Evolutionary conservation across 306 rosid species (phyloP), one percentile per base, ranked within the genome.

Genomic region (Geum urbanum): DNA sequence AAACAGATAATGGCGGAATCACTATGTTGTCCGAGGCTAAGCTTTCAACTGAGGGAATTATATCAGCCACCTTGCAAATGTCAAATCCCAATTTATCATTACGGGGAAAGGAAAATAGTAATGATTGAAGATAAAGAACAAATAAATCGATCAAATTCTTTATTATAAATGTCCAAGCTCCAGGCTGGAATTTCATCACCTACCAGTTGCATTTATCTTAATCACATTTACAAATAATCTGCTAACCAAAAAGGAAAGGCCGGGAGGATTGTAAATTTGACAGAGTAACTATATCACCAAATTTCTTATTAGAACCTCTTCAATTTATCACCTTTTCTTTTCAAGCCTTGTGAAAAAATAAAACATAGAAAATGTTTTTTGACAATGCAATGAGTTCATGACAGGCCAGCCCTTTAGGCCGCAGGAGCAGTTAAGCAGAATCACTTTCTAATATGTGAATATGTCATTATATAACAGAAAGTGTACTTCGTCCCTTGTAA

Each of bases 41-140:
- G 79, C 87, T 72, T 84, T 95, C 99, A 71, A 87, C 86, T 0
- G 91, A 67, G 20, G 99, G 97, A 68, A 83, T 77, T 76, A 66
- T 51, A 74, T 95, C 97, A 46, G 86, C 74, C 66, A 67, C 87
- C 99, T 95, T 80, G 40, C 39, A 67, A 65, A 52, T 69, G 49
- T 37, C 46, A 63, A 71, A 66, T 50, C 45, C 63, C 45, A 71
- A 56, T 18, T 72, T 51, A 70, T 82, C 67, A 82, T 24, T 72
- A 27, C 32, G 61, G 57, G 72, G 61, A 45, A 60, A 46, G 45
- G 37, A 55, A 63, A 41, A 61, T 76, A 39, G 16, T 49, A 58
- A 54, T 60, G 60, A 55, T 60, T 66, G 43, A 19, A 27, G 8
- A n/a, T 66, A 77, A 67, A 72, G 32, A 46, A 66, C 35, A 37